Percentiles rank a stretch among this genome's conserved stretches.
phyloP scores from a whole-genome alignment of 495 filamentous ascomycete genomes.

The Pyrenopolyporus hunteri region DNA sequence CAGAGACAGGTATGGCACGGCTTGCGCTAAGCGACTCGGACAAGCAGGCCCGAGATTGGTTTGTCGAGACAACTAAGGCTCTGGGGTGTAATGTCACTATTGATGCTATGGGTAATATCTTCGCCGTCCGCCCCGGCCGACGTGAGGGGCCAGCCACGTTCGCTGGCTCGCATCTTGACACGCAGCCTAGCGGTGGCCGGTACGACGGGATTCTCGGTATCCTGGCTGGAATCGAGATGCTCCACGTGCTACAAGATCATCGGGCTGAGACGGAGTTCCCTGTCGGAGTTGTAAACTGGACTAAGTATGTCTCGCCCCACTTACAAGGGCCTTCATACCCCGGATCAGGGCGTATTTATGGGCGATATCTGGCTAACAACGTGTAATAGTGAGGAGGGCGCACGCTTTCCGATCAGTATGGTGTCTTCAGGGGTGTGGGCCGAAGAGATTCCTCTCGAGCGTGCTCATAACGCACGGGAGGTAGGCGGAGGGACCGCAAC shows the following conservation, averaged over 20 bases:
- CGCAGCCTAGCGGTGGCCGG: conserved; percentile 76
- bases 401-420: conserved; percentile 81
- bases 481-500: conserved; percentile 60
- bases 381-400: conserved; percentile 70
- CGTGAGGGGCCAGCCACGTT: conserved; percentile 57
- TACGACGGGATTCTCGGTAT: conserved; percentile 82
- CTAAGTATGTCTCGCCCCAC: conserved; percentile 60
- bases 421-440: conserved; percentile 79
- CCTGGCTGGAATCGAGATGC: conserved; percentile 71
- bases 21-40: conserved; percentile 74
- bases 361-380: conserved; percentile 35
- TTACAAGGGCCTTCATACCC: background rate
- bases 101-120: conserved; percentile 69
- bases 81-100: conserved; percentile 63
- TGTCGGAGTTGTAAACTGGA: conserved; percentile 80
- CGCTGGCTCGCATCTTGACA: conserved; percentile 78
- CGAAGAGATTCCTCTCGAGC: conserved; percentile 65
- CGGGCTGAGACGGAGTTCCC: conserved; percentile 72
- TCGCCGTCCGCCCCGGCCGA: conserved; percentile 68
- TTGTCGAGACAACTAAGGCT: conserved; percentile 66
- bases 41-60: conserved; percentile 76
- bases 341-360: background rate
- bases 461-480: conserved; percentile 65
- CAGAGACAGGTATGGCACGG: conserved; percentile 51
- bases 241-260: conserved; percentile 71